Evolutionary conservation across 371 early-diverging fungal genomes (phyloP).

Genomic region (Blakeslea trispora): DNA sequence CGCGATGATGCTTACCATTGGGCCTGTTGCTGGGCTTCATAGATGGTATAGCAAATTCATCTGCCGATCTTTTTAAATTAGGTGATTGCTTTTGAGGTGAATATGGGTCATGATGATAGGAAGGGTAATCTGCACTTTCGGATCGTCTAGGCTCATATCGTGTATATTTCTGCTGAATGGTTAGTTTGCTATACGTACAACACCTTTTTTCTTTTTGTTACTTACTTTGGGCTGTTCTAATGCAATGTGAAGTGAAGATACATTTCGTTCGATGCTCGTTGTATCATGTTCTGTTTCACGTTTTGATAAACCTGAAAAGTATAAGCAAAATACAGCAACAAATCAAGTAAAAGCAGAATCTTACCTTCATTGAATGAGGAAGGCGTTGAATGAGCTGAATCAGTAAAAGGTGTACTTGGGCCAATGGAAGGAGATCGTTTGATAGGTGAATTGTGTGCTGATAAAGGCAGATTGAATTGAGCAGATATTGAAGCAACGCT

Average conservation of each 20-base stretch:
- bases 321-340: no score
- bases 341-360: no score
- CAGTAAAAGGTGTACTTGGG: background rate
- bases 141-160: no score
- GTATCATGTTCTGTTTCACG: background rate
- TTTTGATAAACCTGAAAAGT: background rate
- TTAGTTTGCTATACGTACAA: no score
- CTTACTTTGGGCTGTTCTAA: conserved; percentile 7
- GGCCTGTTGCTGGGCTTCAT: background rate
- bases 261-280: conserved; percentile 11
- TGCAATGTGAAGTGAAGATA: conserved; percentile 10
- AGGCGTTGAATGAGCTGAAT: background rate
- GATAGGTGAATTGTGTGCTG: background rate
- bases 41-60: background rate
- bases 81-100: background rate
- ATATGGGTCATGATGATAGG: background rate
- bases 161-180: background rate
- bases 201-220: no score
- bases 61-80: background rate
- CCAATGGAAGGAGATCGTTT: background rate
- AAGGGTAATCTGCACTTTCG: no score
- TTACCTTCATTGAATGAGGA: background rate
- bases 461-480: background rate
- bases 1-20: no score
- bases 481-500: background rate